Percentiles rank a stretch among this genome's conserved stretches.
Evolutionary conservation across 495 filamentous ascomycete species (phyloP).

Genomic region (Ramalina peruviana): DNA sequence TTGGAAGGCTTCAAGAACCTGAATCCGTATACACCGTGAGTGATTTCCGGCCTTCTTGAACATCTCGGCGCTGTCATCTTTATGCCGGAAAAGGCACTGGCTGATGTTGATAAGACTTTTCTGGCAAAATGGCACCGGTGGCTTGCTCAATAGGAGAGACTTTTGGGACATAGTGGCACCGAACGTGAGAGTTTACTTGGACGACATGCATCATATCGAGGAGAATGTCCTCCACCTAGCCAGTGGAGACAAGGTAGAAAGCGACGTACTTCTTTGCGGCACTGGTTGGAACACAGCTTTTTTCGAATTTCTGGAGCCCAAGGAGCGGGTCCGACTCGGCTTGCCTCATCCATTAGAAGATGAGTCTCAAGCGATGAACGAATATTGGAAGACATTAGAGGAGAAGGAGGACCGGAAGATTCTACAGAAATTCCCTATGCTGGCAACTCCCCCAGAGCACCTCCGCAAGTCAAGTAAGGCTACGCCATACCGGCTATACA

Average conservation of each 20-base stretch:
- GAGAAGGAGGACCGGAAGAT: slow-evolving; percentile 22
- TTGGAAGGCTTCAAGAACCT: slow-evolving; percentile 10
- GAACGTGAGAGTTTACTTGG: slow-evolving; percentile 25
- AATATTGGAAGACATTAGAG: slow-evolving; percentile 19
- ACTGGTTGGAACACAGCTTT: slow-evolving; percentile 24
- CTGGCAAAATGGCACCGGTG: slow-evolving; percentile 26
- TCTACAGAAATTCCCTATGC: slow-evolving; percentile 22
- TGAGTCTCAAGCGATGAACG: slow-evolving; percentile 11
- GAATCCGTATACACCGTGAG: slow-evolving; percentile 11
- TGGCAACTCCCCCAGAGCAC: slow-evolving; percentile 22
- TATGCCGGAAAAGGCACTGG: background rate
- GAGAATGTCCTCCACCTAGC: slow-evolving; percentile 13
- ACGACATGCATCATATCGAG: slow-evolving; percentile 16
- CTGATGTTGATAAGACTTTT: slow-evolving; percentile 16
- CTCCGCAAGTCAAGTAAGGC: slow-evolving; percentile 9
- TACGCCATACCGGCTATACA: slow-evolving; percentile 28
- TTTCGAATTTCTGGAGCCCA: slow-evolving; percentile 15
- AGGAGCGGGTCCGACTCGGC: slow-evolving; percentile 14
- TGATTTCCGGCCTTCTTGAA: background rate
- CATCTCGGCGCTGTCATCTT: background rate
- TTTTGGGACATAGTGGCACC: slow-evolving; percentile 27
- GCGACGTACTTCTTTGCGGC: slow-evolving; percentile 26
- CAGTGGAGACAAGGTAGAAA: slow-evolving; percentile 16
- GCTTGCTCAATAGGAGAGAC: slow-evolving; percentile 22
- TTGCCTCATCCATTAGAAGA: slow-evolving; percentile 16